These are phyloP conservation scores for Gymnopilus dilepis DNA, from an alignment of 768 basidiomycete genomes.

Conservation along the genomic window DNA sequence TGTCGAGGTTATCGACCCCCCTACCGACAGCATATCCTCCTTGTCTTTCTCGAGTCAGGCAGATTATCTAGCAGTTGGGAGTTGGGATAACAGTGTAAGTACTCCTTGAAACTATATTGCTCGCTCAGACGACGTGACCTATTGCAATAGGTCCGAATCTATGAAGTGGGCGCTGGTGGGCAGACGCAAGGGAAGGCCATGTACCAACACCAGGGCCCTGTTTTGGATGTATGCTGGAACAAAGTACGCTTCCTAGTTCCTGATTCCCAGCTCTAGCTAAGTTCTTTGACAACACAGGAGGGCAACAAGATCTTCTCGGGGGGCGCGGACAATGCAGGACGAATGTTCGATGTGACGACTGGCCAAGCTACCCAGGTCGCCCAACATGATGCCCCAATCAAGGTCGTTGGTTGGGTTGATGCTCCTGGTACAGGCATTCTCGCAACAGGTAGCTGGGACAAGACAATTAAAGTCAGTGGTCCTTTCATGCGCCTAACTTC, in stretches of 20 bases:
- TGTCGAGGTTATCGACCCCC: slow-evolving; percentile 80
- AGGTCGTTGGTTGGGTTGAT: slow-evolving; percentile 82
- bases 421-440: slow-evolving; percentile 76
- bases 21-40: slow-evolving; percentile 85
- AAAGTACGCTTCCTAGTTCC: slow-evolving; percentile 55
- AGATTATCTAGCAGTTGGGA: slow-evolving; percentile 90
- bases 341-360: slow-evolving; percentile 89
- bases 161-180: slow-evolving; percentile 83
- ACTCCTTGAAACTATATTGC: not conserved
- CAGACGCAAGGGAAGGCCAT: slow-evolving; percentile 89
- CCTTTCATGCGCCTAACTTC: slow-evolving; percentile 11
- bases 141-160: slow-evolving; percentile 78
- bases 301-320: slow-evolving; percentile 91
- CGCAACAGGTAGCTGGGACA: slow-evolving; percentile 97
- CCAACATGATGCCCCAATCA: slow-evolving; percentile 89
- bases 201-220: slow-evolving; percentile 91
- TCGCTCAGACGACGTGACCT: slow-evolving; percentile 17
- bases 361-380: slow-evolving; percentile 85
- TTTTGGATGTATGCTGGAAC: slow-evolving; percentile 89
- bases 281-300: slow-evolving; percentile 53
- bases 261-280: too few relatives aligned
- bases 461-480: slow-evolving; percentile 86
- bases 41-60: slow-evolving; percentile 84
- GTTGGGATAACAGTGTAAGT: slow-evolving; percentile 91
- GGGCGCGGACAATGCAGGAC: slow-evolving; percentile 94